Base-by-base conservation (phyloP, 306 rosid genomes). In the Casuarina equisetifolia region DNA sequence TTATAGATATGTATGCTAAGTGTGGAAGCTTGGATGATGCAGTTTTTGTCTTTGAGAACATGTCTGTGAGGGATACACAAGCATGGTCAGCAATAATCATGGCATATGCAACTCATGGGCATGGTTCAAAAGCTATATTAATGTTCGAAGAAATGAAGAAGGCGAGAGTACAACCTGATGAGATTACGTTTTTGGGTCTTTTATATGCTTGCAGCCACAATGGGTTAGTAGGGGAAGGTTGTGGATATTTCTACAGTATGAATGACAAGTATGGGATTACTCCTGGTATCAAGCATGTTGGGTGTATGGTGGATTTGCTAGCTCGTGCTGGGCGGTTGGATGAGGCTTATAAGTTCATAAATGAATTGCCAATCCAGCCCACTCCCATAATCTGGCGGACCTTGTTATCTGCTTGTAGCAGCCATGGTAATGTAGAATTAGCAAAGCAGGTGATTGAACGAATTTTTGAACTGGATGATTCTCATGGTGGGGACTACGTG, bases 401-500 rank as follows among this genome's bases (percentile, higher is more conserved):
- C 10, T 78, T 94, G 83, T 87, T 94, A 43, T 86, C 94, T 62
- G 79, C 97, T 63, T 91, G 98, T 69, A 78, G 85, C 74, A 87
- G 85, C 85, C 90, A 89, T 17, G 91, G 90, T 44, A 86, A 89
- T 85, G 87, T 89, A 58, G 97, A 89, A 79, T 79, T 94, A 86
- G 98, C 84, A 55, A 85, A 86, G 86, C 89, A 11, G 44, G 96
- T 87, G 50, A 83, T 85, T 35, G 82, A 77, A 64, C 83, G 84
- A 66, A 85, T 94, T 72, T 87, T 84, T 81, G 91, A 84, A 82
- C 40, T 93, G 70, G 97, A 91, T 79, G 90, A 87, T 76, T 85
- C 97, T 55, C 93, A 94, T 43, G 92, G 97, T 53, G 98, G 98
- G 45, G 98, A 94, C 82, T 91, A 94, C 76, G 93, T 91, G 55